Evolutionary conservation across 805 yeast species (phyloP).

Genomic region (Wickerhamomyces xylosicus): DNA sequence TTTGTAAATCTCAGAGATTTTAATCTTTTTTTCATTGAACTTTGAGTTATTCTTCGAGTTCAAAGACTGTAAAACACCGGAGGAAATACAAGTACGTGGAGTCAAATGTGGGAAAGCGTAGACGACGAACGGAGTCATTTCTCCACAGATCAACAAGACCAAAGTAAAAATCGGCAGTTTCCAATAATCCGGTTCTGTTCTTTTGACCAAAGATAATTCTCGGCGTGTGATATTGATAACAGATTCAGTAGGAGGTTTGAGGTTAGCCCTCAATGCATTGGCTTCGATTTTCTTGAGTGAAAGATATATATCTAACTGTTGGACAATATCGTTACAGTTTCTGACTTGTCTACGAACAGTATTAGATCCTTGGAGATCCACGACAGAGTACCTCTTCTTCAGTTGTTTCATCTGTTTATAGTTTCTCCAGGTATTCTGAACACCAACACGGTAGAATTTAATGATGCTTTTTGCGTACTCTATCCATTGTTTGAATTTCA

Average conservation of each 20-base stretch:
- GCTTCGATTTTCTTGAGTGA: constrained; percentile 25
- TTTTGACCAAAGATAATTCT: constrained; percentile 32
- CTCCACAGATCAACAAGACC: constrained; percentile 38
- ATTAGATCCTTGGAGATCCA: constrained; percentile 13
- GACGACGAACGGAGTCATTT: constrained; percentile 42
- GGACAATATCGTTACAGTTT: constrained; percentile 25
- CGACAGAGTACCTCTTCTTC: constrained; percentile 18
- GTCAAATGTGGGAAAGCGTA: constrained; percentile 43
- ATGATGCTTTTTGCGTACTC: constrained; percentile 35
- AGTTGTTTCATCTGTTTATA: constrained; percentile 20
- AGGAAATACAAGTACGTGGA: constrained; percentile 49
- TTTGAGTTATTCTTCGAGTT: constrained; percentile 22
- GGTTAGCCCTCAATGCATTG: constrained; percentile 19
- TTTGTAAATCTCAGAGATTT: constrained; percentile 37
- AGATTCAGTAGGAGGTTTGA: constrained; percentile 5
- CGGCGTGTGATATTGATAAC: constrained; percentile 33
- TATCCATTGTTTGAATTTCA: constrained; percentile 27
- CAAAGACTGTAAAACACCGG: constrained; percentile 21
- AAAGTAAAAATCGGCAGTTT: constrained; percentile 46
- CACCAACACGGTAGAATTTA: constrained; percentile 47
- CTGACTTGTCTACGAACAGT: constrained; percentile 19
- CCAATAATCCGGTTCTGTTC: constrained; percentile 34
- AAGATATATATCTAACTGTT: constrained; percentile 27
- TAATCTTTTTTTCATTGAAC: constrained; percentile 17
- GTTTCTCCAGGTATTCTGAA: constrained; percentile 44